Percentiles rank a stretch among this genome's conserved stretches.
Evolutionary conservation across 176 grass and related monocot genomes (phyloP).

Genomic region (Coix lacrymajobi): DNA sequence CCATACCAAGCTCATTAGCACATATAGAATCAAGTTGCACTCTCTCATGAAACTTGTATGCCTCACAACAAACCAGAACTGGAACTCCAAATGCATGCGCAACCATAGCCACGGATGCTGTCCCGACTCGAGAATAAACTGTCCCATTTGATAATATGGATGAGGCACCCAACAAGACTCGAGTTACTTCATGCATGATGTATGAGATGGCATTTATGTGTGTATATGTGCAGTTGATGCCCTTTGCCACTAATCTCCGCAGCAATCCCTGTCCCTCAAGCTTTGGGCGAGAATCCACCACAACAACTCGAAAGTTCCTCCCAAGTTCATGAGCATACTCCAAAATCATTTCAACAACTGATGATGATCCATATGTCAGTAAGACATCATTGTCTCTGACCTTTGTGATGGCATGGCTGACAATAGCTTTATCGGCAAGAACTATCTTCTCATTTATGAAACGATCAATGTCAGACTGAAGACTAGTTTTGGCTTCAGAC

Average conservation of each 20-base stretch:
- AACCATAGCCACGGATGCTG: conserved; percentile 92
- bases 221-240: conserved; percentile 81
- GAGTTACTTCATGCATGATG: conserved; percentile 92
- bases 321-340: conserved; percentile 73
- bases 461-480: conserved; percentile 87
- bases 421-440: conserved; percentile 81
- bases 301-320: conserved; percentile 72
- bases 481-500: conserved; percentile 73
- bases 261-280: conserved; percentile 84
- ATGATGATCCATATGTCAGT: conserved; percentile 75
- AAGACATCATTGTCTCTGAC: conserved; percentile 90
- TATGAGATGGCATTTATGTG: conserved; percentile 94
- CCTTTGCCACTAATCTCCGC: conserved; percentile 59
- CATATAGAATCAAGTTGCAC: conserved; percentile 99
- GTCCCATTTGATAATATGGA: conserved; percentile 88
- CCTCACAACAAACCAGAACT: conserved; percentile 88
- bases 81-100: conserved; percentile 81
- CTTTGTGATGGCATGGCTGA: conserved; percentile 78
- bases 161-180: conserved; percentile 81
- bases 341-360: conserved; percentile 93
- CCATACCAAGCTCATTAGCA: conserved; percentile 76
- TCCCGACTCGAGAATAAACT: conserved; percentile 90
- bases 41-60: conserved; percentile 95
- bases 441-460: conserved; percentile 94
- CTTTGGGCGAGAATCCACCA: conserved; percentile 90